Evolutionary conservation across 1,284 basidiomycete species (phyloP).

Genomic region (Sporisorium scitamineum): DNA sequence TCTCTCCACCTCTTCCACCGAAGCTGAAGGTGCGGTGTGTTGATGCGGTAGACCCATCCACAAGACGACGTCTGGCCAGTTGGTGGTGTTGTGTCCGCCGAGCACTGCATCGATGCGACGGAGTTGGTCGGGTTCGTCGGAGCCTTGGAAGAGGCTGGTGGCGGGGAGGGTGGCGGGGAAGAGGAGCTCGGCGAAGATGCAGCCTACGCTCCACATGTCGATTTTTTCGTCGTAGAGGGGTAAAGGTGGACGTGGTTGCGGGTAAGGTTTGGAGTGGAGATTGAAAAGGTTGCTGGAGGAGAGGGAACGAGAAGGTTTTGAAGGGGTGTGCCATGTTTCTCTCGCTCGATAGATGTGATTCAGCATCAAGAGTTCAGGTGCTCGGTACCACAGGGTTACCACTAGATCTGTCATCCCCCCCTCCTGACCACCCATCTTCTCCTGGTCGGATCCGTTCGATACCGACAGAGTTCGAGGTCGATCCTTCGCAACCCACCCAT

Average conservation of each 20-base stretch:
- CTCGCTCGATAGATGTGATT: conserved; percentile 5
- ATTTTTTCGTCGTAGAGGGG: conserved; percentile 59
- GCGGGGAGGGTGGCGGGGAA: conserved; percentile 72
- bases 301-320: background rate
- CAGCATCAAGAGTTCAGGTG: conserved; percentile 39
- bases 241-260: background rate
- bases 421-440: conserved; percentile 63
- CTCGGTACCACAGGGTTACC: conserved; percentile 99
- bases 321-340: background rate
- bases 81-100: conserved; percentile 83
- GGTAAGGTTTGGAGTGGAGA: background rate
- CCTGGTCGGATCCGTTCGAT: background rate
- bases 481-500: conserved; percentile 9
- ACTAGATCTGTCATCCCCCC: conserved; percentile 95
- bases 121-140: conserved; percentile 91
- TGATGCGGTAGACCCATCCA: conserved; percentile 73
- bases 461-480: background rate
- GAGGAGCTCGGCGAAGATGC: conserved; percentile 96
- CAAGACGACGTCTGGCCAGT: conserved; percentile 85
- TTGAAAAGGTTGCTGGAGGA: background rate
- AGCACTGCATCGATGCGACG: conserved; percentile 84
- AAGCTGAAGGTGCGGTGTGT: background rate
- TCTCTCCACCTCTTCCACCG: background rate
- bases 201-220: conserved; percentile 87
- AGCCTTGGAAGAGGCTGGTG: conserved; percentile 94